A percentile compares a stretch with the other conserved stretches of the same genome.
phyloP scores from a whole-genome alignment of 129 eudicot genomes.

The Flaveria sonorensis region DNA sequence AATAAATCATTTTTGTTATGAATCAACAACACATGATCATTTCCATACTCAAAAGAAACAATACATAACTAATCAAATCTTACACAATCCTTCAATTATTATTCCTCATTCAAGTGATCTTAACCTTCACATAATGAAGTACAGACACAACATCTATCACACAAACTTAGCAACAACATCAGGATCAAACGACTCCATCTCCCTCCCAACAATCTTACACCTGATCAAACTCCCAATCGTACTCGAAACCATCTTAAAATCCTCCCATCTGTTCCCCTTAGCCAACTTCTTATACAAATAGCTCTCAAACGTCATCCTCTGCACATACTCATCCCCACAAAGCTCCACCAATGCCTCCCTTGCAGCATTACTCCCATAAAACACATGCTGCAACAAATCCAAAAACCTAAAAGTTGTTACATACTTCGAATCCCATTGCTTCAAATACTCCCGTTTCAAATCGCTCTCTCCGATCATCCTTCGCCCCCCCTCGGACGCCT shows the following conservation, averaged over 20 bases:
- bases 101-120: not conserved
- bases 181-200: conserved; percentile 52
- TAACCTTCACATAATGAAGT: not conserved
- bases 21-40: not conserved
- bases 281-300: conserved; percentile 88
- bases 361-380: conserved; percentile 89
- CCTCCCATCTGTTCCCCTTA: conserved; percentile 76
- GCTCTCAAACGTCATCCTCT: conserved; percentile 95
- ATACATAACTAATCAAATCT: not conserved
- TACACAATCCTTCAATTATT: not conserved
- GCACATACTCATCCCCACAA: conserved; percentile 96
- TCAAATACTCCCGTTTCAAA: conserved; percentile 74
- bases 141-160: not conserved
- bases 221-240: conserved; percentile 91
- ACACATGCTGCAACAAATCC: conserved; percentile 87
- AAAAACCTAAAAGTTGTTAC: conserved; percentile 81
- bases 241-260: conserved; percentile 77
- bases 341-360: conserved; percentile 97
- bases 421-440: conserved; percentile 83
- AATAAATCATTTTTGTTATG: too few species aligned
- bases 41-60: not conserved
- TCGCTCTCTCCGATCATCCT: conserved; percentile 72
- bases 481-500: conserved; percentile 80
- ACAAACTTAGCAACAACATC: conserved; percentile 28
- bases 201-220: conserved; percentile 76